Percentiles rank a stretch among this genome's conserved stretches.
Conservation (phyloP, 352 stramenopile species). For the Globisporangium nagaii region DNA sequence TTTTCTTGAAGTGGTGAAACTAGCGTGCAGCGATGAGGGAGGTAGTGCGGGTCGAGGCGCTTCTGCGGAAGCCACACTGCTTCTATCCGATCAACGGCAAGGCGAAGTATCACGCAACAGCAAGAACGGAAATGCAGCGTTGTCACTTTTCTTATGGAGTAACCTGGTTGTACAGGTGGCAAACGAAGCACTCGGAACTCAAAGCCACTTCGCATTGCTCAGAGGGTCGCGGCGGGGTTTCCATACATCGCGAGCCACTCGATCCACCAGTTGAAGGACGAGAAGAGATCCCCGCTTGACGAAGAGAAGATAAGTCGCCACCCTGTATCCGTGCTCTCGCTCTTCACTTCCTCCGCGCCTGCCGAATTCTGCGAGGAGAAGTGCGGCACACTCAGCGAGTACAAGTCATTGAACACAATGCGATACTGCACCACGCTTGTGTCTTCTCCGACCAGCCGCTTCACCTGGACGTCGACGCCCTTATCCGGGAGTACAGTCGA, state of each 20-base stretch:
- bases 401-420: neutral
- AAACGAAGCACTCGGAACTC: no score
- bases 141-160: no score
- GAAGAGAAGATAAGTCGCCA: slow-evolving; percentile 1
- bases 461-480: neutral
- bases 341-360: neutral
- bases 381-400: neutral
- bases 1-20: no score
- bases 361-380: neutral
- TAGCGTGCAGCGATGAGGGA: no score
- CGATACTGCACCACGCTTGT: neutral
- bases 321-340: neutral
- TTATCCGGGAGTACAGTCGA: neutral
- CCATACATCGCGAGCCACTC: slow-evolving; percentile 1
- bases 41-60: no score
- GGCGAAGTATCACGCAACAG: no score
- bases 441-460: neutral
- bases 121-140: no score
- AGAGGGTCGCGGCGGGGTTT: neutral
- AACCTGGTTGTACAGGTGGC: no score
- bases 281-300: neutral
- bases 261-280: neutral
- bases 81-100: no score
- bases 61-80: no score
- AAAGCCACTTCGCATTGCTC: no score